Evolutionary conservation across 139 green algal genomes (phyloP).

Genomic region (Picochlorum costavermella): DNA sequence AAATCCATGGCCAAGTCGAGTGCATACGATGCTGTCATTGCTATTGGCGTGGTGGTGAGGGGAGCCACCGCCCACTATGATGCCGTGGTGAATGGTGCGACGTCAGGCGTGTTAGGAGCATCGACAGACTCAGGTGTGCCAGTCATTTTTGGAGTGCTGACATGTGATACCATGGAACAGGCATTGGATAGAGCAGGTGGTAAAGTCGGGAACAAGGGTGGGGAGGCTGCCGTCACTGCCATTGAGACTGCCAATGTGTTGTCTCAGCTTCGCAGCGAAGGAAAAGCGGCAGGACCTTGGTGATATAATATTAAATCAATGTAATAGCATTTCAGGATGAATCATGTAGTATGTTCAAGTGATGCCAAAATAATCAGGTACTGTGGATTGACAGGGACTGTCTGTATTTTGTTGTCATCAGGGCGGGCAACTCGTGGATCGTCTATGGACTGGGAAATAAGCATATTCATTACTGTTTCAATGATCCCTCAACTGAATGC

Average conservation of each 20-base stretch:
- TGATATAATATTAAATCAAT: background rate
- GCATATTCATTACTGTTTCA: too few relatives aligned
- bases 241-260: slow-evolving; percentile 81
- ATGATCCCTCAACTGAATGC: too few relatives aligned
- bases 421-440: too few relatives aligned
- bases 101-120: slow-evolving; percentile 65
- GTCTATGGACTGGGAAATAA: too few relatives aligned
- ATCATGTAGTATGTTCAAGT: too few relatives aligned
- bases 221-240: slow-evolving; percentile 76
- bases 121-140: slow-evolving; percentile 67
- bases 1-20: slow-evolving; percentile 81
- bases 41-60: slow-evolving; percentile 85
- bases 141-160: slow-evolving; percentile 92
- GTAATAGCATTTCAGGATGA: background rate
- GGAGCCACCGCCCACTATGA: slow-evolving; percentile 96
- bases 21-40: slow-evolving; percentile 81
- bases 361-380: too few relatives aligned
- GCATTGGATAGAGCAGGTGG: slow-evolving; percentile 88
- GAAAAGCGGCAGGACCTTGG: slow-evolving; percentile 42
- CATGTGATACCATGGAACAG: slow-evolving; percentile 90
- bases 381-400: too few relatives aligned
- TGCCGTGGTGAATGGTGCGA: slow-evolving; percentile 76
- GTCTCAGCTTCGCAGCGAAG: slow-evolving; percentile 32
- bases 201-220: slow-evolving; percentile 95
- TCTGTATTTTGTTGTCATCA: too few relatives aligned